Evolutionary conservation across 768 basidiomycete species (phyloP).

Genomic region (Panaeolus papilionaceus): DNA sequence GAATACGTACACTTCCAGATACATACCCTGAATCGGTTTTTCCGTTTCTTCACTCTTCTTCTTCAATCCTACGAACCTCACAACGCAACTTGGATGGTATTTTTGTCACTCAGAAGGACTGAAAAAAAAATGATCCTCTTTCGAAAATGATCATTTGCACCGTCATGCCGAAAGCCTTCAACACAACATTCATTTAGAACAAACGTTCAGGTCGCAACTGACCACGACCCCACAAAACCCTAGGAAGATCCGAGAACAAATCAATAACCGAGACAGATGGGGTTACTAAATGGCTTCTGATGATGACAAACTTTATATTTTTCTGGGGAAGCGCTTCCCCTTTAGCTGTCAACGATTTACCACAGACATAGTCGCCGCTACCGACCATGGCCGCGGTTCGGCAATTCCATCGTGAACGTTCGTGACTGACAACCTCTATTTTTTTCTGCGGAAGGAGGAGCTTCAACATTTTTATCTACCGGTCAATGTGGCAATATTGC

Average conservation of each 20-base stretch:
- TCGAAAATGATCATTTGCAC: no score
- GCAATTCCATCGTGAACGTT: not conserved
- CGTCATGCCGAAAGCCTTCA: no score
- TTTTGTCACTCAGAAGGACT: no score
- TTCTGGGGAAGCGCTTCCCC: constrained; percentile 1
- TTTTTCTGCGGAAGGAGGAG: not conserved
- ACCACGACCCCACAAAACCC: constrained; percentile 1
- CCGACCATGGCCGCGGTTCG: not conserved
- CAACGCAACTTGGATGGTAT: no score
- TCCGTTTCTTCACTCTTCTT: not conserved
- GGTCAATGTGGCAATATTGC: not conserved
- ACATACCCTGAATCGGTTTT: not conserved
- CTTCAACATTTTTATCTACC: not conserved
- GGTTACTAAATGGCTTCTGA: constrained; percentile 2
- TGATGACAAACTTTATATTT: not conserved
- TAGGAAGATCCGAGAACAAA: constrained; percentile 12
- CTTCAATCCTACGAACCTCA: no score
- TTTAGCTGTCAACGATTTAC: not conserved
- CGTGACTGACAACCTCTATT: not conserved
- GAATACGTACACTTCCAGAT: not conserved
- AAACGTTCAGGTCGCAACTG: not conserved
- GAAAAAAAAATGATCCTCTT: no score
- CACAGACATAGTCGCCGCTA: not conserved
- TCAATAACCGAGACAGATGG: not conserved
- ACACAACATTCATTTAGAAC: no score